Conservation (phyloP, 83 land plant genomes). For the Picea abies region DNA sequence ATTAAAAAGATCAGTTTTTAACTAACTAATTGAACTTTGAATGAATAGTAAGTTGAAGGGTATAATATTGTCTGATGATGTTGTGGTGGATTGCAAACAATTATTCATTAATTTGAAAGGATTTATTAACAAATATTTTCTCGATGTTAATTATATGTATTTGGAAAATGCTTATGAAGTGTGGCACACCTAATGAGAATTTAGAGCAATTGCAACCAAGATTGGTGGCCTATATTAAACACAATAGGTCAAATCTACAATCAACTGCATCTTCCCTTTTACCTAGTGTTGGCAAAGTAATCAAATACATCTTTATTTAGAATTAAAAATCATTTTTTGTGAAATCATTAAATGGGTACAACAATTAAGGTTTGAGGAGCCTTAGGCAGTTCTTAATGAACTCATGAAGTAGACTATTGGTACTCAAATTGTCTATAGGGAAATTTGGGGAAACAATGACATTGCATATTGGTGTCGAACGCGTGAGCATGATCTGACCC, state of each 20-base stretch:
- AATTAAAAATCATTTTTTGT: constrained; percentile 20
- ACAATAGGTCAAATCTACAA: constrained; percentile 25
- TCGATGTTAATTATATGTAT: not conserved
- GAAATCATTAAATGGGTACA: constrained; percentile 76
- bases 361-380: constrained; percentile 87
- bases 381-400: constrained; percentile 34
- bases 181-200: constrained; percentile 49
- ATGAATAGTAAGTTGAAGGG: not conserved
- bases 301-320: not conserved
- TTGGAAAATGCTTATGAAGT: too few relatives aligned
- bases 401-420: constrained; percentile 31
- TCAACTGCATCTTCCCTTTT: constrained; percentile 1
- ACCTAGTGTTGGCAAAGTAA: constrained; percentile 27
- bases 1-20: too few relatives aligned
- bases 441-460: constrained; percentile 89
- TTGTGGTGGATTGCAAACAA: not conserved
- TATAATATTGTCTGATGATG: not conserved
- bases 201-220: constrained; percentile 30
- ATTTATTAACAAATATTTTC: not conserved
- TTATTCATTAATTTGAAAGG: not conserved
- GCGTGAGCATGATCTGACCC: constrained; percentile 86
- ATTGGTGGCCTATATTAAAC: constrained; percentile 38
- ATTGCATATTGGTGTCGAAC: constrained; percentile 90
- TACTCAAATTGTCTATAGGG: constrained; percentile 85
- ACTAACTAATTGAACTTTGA: not conserved